Evolutionary conservation across 139 green algal species (phyloP).

Genomic region (Picochlorum sp.): DNA sequence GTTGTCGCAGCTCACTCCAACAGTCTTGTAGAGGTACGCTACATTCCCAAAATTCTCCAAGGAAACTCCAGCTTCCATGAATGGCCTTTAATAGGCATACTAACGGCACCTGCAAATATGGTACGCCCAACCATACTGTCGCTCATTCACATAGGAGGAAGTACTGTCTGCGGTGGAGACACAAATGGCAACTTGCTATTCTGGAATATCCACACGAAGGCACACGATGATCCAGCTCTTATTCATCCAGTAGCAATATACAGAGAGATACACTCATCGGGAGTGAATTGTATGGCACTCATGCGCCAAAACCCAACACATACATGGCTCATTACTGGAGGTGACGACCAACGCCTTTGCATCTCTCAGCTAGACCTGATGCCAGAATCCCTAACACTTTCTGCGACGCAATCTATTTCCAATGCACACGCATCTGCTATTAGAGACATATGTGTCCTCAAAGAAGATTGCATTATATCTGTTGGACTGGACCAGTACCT

Average conservation of each 20-base stretch:
- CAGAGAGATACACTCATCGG: slow-evolving; percentile 27
- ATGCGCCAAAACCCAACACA: not conserved
- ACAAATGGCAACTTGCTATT: not conserved
- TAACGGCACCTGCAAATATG: too few relatives aligned
- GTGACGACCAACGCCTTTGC: slow-evolving; percentile 31
- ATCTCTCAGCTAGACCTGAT: not conserved
- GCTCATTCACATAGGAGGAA: not conserved
- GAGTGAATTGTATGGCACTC: slow-evolving; percentile 29
- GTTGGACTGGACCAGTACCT: slow-evolving; percentile 37
- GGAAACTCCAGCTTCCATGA: too few relatives aligned
- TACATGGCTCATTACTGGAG: slow-evolving; percentile 24
- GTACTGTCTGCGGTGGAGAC: not conserved
- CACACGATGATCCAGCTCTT: not conserved
- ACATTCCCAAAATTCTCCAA: too few relatives aligned
- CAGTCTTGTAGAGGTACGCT: too few relatives aligned
- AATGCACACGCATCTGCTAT: slow-evolving; percentile 35
- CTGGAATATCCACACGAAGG: not conserved
- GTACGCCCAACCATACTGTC: too few relatives aligned
- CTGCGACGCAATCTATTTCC: not conserved
- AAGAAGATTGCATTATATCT: not conserved
- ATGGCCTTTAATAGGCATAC: too few relatives aligned
- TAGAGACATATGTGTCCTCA: slow-evolving; percentile 21
- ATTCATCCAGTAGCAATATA: not conserved
- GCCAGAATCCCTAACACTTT: not conserved
- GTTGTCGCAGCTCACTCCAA: too few relatives aligned